These are phyloP conservation scores for Tuber brumale DNA, from an alignment of 495 filamentous ascomycete species.

Conservation along the genomic window DNA sequence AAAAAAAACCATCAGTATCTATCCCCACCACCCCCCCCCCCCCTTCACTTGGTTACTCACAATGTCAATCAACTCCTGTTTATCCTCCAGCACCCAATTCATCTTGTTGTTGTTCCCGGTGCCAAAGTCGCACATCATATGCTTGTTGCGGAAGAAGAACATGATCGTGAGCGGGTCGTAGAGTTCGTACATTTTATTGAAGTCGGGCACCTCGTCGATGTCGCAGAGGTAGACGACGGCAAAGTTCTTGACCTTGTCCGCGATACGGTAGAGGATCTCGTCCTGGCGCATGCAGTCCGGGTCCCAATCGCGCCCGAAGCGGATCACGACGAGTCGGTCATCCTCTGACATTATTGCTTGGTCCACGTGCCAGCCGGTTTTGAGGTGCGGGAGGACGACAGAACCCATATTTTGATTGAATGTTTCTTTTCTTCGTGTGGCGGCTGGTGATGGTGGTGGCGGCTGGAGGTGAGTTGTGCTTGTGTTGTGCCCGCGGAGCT, in stretches of 20 bases:
- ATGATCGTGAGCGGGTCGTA: conserved; percentile 58
- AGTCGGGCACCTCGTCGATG: conserved; percentile 90
- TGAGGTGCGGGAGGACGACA: conserved; percentile 85
- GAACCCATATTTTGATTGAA: conserved; percentile 62
- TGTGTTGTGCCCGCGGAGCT: neutral
- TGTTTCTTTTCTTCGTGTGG: conserved; percentile 7
- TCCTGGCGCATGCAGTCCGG: conserved; percentile 85
- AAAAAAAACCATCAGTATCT: neutral
- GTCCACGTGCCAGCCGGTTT: conserved; percentile 93
- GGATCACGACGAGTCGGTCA: conserved; percentile 90
- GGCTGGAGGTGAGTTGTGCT: neutral
- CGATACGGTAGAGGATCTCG: conserved; percentile 84
- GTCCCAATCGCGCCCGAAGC: conserved; percentile 77
- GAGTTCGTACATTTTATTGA: conserved; percentile 80
- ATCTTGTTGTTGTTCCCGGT: conserved; percentile 98
- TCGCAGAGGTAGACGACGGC: conserved; percentile 97
- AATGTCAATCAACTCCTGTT: conserved; percentile 98
- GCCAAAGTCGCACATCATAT: conserved; percentile 98
- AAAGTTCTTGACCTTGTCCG: conserved; percentile 79
- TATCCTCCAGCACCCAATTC: conserved; percentile 96
- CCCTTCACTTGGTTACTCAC: conserved; percentile 1
- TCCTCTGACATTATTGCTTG: conserved; percentile 90
- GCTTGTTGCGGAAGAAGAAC: conserved; percentile 98
- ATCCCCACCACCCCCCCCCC: neutral
- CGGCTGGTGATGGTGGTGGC: conserved; percentile 5